Conservation (phyloP, 352 stramenopile genomes). For the Phytophthora tubulina region DNA sequence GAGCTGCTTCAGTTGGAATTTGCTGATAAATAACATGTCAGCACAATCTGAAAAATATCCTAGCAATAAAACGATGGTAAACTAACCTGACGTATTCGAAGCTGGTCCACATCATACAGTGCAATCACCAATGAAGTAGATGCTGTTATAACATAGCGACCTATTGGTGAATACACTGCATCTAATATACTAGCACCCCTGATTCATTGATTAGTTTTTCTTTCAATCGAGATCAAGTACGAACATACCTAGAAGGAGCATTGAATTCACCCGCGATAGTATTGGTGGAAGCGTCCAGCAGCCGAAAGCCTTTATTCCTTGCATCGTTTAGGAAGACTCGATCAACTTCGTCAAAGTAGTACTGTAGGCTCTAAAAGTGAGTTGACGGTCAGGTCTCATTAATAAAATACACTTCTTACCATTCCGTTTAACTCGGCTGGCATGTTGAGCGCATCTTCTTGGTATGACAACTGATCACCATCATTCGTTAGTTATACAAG, state of each 20-base stretch:
- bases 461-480: constrained; percentile 31
- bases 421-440: constrained; percentile 56
- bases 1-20: constrained; percentile 53
- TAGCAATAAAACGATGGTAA: not conserved
- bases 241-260: constrained; percentile 11
- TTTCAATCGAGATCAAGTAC: not conserved
- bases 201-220: not conserved
- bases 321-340: constrained; percentile 51
- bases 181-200: constrained; percentile 46
- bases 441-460: constrained; percentile 48
- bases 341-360: constrained; percentile 52
- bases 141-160: constrained; percentile 58
- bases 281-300: constrained; percentile 46
- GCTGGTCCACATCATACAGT: constrained; percentile 60
- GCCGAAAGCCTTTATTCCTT: constrained; percentile 45
- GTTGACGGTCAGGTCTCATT: not conserved
- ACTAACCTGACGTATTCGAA: constrained; percentile 58
- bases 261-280: constrained; percentile 26
- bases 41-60: not conserved
- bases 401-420: constrained; percentile 30
- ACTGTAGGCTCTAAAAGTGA: constrained; percentile 12
- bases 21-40: constrained; percentile 41
- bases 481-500: not conserved
- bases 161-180: constrained; percentile 51
- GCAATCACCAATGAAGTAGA: constrained; percentile 61